These are phyloP conservation scores for Pseudocercospora vitis DNA, from an alignment of 2,329 filamentous ascomycete genomes.

Conservation along the genomic window DNA sequence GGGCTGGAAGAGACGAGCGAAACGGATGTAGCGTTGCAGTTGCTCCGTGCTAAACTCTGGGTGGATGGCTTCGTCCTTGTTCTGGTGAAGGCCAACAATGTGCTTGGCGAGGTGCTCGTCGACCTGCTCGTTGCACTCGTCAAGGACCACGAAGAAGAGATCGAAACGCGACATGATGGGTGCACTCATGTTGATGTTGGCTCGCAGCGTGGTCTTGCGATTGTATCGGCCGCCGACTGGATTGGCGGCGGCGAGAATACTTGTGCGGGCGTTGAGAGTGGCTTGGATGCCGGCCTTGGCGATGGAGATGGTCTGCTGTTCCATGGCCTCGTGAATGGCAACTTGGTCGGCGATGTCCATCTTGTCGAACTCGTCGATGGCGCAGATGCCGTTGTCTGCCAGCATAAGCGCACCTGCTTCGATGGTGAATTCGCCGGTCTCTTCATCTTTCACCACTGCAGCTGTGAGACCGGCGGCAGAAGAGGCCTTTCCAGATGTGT, in stretches of 20 bases:
- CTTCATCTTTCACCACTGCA: slow-evolving; percentile 95
- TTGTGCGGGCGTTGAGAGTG: slow-evolving; percentile 91
- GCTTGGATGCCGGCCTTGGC: slow-evolving; percentile 98
- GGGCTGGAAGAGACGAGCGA: slow-evolving; percentile 90
- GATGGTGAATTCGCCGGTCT: slow-evolving; percentile 98
- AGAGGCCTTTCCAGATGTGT: slow-evolving; percentile 96
- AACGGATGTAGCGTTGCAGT: slow-evolving; percentile 94
- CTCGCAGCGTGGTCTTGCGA: slow-evolving; percentile 85
- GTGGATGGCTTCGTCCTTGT: slow-evolving; percentile 85
- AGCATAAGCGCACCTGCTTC: slow-evolving; percentile 98
- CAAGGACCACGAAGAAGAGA: slow-evolving; percentile 94
- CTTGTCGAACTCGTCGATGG: slow-evolving; percentile 99
- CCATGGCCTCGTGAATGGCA: slow-evolving; percentile 99
- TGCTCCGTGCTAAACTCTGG: slow-evolving; percentile 97
- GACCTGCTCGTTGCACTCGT: slow-evolving; percentile 90
- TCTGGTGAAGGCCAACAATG: slow-evolving; percentile 90
- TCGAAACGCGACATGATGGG: slow-evolving; percentile 99
- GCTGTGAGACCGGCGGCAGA: slow-evolving; percentile 96
- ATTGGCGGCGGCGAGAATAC: slow-evolving; percentile 93
- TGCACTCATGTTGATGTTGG: slow-evolving; percentile 98
- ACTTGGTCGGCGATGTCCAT: slow-evolving; percentile 98
- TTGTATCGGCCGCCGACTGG: slow-evolving; percentile 96
- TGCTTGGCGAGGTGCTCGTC: slow-evolving; percentile 91
- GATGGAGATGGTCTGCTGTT: slow-evolving; percentile 99
- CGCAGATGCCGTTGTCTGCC: slow-evolving; percentile 93